Evolutionary conservation across 2,329 filamentous ascomycete genomes (phyloP).

Genomic region (Penicillium hesseltinei): DNA sequence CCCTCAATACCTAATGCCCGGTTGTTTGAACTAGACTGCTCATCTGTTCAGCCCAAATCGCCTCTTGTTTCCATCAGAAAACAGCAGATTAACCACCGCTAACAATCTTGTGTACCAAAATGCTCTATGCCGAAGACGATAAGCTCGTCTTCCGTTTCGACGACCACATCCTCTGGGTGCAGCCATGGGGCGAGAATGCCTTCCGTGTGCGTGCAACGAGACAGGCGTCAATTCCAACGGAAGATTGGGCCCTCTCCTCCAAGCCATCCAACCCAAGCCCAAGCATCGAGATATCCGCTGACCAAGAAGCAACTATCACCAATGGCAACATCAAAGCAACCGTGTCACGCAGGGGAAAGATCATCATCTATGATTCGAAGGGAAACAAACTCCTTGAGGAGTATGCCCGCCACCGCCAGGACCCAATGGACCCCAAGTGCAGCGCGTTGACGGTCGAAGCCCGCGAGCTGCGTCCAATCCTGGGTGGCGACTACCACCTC

Average conservation of each 20-base stretch:
- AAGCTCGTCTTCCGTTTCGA: conserved; percentile 40
- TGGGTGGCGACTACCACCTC: conserved; percentile 56
- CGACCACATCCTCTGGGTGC: conserved; percentile 39
- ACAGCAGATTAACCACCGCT: neutral
- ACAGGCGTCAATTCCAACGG: conserved; percentile 35
- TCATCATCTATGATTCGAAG: conserved; percentile 47
- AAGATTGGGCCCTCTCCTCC: conserved; percentile 38
- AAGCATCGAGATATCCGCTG: conserved; percentile 17
- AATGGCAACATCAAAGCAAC: conserved; percentile 52
- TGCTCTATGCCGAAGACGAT: conserved; percentile 36
- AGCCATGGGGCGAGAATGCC: conserved; percentile 42
- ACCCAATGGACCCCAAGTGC: conserved; percentile 57
- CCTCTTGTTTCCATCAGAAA: neutral
- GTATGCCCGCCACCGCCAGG: conserved; percentile 51
- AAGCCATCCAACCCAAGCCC: conserved; percentile 14
- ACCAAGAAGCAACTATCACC: conserved; percentile 40
- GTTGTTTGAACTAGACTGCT: neutral
- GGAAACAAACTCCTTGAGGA: conserved; percentile 53
- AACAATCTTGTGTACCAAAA: conserved; percentile 12
- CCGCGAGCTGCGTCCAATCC: conserved; percentile 56
- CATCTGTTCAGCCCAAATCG: neutral
- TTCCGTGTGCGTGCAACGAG: conserved; percentile 41
- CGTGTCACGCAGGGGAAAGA: conserved; percentile 50
- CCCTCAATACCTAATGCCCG: conserved; percentile 2
- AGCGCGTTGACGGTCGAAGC: conserved; percentile 57